Percentiles rank a stretch among this genome's conserved stretches.
These are phyloP conservation scores for Haplosporangium sp. DNA, from an alignment of 371 early-diverging fungal genomes.

Conservation along the genomic window DNA sequence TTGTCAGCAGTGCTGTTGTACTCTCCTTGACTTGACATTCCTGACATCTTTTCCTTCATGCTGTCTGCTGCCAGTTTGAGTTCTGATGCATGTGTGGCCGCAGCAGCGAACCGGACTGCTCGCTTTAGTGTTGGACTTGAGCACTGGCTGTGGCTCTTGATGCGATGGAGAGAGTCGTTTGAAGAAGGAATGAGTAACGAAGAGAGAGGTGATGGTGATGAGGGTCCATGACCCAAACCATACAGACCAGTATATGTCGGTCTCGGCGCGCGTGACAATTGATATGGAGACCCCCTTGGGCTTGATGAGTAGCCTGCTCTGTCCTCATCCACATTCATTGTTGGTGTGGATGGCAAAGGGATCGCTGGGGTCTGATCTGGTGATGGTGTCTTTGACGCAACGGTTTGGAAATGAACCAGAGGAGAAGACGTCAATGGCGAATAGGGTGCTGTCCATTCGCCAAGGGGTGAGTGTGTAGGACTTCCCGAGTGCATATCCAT, in stretches of 20 bases:
- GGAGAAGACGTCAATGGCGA: conserved; percentile 36
- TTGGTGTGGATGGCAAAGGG: background rate
- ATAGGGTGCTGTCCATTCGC: conserved; percentile 39
- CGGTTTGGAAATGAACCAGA: conserved; percentile 31
- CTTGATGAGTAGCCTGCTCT: background rate
- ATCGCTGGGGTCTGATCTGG: conserved; percentile 15
- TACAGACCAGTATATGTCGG: conserved; percentile 29
- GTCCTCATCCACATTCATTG: conserved; percentile 10
- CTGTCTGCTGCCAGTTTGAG: conserved; percentile 9
- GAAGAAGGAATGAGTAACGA: conserved; percentile 30
- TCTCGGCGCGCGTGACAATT: conserved; percentile 5
- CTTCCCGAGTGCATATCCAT: conserved; percentile 33
- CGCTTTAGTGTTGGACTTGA: conserved; percentile 52
- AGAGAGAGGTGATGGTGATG: conserved; percentile 51
- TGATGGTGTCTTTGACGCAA: conserved; percentile 20
- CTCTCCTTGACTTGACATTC: conserved; percentile 6
- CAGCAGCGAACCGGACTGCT: conserved; percentile 42
- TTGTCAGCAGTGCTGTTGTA: conserved; percentile 22
- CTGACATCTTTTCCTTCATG: conserved; percentile 19
- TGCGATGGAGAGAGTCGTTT: conserved; percentile 17
- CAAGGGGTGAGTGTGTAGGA: conserved; percentile 28
- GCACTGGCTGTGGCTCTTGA: conserved; percentile 32
- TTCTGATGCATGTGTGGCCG: conserved; percentile 23
- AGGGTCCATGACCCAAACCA: conserved; percentile 34
- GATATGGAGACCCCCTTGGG: conserved; percentile 8